These are phyloP conservation scores for Phoma sp. DNA, from an alignment of 2,329 filamentous ascomycete genomes.

Conservation along the genomic window DNA sequence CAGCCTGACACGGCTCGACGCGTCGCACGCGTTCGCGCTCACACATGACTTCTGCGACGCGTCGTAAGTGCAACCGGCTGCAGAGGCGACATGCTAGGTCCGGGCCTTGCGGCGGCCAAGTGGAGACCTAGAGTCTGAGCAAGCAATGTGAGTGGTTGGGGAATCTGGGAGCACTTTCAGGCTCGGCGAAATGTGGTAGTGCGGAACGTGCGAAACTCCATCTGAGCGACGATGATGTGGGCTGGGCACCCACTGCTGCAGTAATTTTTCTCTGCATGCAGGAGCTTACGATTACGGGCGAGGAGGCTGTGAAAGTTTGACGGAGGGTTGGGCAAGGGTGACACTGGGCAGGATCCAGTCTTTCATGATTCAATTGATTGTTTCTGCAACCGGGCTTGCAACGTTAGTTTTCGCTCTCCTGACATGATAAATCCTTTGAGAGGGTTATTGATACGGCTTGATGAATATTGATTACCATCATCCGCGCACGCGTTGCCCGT, in stretches of 20 bases:
- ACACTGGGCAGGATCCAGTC: slow-evolving; percentile 4
- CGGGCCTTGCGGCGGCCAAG: slow-evolving; percentile 22
- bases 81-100: slow-evolving; percentile 8
- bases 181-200: slow-evolving; percentile 24
- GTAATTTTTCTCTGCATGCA: slow-evolving; percentile 17
- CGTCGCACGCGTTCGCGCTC: slow-evolving; percentile 34
- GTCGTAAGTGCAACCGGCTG: slow-evolving; percentile 18
- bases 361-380: slow-evolving; percentile 3
- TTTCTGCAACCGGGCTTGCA: neutral
- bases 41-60: slow-evolving; percentile 28
- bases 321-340: slow-evolving; percentile 12
- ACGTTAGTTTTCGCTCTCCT: neutral
- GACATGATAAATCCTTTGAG: neutral
- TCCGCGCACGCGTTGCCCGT: slow-evolving; percentile 22
- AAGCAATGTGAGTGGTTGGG: slow-evolving; percentile 14
- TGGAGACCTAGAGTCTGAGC: neutral
- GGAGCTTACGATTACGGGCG: slow-evolving; percentile 2
- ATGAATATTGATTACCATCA: slow-evolving; percentile 14
- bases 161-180: neutral
- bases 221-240: slow-evolving; percentile 25
- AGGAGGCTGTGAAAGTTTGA: slow-evolving; percentile 8
- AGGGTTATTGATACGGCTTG: slow-evolving; percentile 2
- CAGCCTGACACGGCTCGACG: slow-evolving; percentile 11
- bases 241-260: slow-evolving; percentile 22
- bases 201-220: slow-evolving; percentile 19